Conservation (phyloP, 2,329 filamentous ascomycete species). For the Dothideomycetes sp. region DNA sequence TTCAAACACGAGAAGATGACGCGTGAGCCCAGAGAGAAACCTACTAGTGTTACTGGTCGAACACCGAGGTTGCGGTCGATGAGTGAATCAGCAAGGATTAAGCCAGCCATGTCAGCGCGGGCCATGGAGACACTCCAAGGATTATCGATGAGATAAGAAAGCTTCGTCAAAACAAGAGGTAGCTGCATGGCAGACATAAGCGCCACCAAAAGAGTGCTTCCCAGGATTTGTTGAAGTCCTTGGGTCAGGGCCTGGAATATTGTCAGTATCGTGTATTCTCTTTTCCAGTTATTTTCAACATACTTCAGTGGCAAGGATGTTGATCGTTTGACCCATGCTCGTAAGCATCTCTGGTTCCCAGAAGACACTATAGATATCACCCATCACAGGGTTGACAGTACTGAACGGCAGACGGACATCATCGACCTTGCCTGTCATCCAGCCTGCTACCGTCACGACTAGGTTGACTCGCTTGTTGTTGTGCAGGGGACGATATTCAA, state of each 20-base stretch:
- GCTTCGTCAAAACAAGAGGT: constrained; percentile 85
- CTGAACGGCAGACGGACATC: constrained; percentile 93
- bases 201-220: constrained; percentile 75
- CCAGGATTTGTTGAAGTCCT: constrained; percentile 89
- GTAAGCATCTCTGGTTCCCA: constrained; percentile 98
- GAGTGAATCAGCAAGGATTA: constrained; percentile 89
- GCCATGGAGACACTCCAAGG: constrained; percentile 96
- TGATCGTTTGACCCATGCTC: constrained; percentile 97
- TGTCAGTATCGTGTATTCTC: constrained; percentile 17
- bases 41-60: constrained; percentile 83
- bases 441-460: constrained; percentile 88
- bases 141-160: constrained; percentile 95
- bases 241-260: constrained; percentile 73
- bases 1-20: constrained; percentile 88
- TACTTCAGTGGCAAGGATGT: constrained; percentile 94
- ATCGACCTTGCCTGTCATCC: constrained; percentile 97
- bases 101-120: constrained; percentile 75
- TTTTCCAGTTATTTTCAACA: constrained; percentile 20
- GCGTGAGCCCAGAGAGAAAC: constrained; percentile 84
- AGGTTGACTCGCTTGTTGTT: constrained; percentile 97
- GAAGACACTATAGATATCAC: constrained; percentile 89
- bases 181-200: constrained; percentile 89
- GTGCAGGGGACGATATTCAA: constrained; percentile 91
- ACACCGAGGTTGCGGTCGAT: constrained; percentile 87
- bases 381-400: constrained; percentile 96